These are phyloP conservation scores for Xanthoconium stramineum DNA, from an alignment of 768 basidiomycete species.

Conservation along the genomic window DNA sequence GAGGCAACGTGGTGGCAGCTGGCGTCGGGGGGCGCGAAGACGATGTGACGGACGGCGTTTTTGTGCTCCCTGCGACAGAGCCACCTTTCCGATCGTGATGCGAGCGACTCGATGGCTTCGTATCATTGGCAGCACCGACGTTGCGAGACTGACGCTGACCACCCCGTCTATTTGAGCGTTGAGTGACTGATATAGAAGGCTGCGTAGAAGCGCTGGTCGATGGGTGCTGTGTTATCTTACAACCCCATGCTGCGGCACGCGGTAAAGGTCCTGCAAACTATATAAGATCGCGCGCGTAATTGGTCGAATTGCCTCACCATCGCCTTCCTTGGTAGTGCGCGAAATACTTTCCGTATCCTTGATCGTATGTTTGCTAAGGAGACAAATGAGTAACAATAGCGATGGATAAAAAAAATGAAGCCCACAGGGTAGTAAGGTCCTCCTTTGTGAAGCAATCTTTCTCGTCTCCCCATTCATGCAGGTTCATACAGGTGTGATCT, in stretches of 20 bases:
- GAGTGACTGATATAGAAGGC: slow-evolving; percentile 23
- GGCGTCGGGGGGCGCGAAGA: slow-evolving; percentile 62
- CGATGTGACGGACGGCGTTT: slow-evolving; percentile 46
- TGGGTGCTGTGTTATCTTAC: slow-evolving; percentile 33
- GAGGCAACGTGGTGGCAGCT: slow-evolving; percentile 34
- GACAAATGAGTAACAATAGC: background rate
- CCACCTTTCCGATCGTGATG: slow-evolving; percentile 44
- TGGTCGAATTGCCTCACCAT: slow-evolving; percentile 39
- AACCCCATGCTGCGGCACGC: slow-evolving; percentile 63
- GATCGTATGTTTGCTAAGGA: slow-evolving; percentile 81
- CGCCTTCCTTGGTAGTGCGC: slow-evolving; percentile 54
- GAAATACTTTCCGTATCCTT: slow-evolving; percentile 79
- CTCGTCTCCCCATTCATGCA: slow-evolving; percentile 99
- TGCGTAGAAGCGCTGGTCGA: slow-evolving; percentile 14
- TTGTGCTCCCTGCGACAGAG: slow-evolving; percentile 32
- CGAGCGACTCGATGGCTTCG: slow-evolving; percentile 34
- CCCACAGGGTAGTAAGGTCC: slow-evolving; percentile 87
- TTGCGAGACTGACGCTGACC: slow-evolving; percentile 49
- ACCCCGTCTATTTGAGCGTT: slow-evolving; percentile 43
- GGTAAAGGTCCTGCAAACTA: slow-evolving; percentile 49
- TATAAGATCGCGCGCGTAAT: slow-evolving; percentile 5
- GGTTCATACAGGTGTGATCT: slow-evolving; percentile 87
- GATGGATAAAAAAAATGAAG: slow-evolving; percentile 17
- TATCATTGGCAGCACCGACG: slow-evolving; percentile 32
- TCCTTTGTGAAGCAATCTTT: slow-evolving; percentile 97